phyloP scores from a whole-genome alignment of 208 protist genomes.

The Leptomonas seymouri region DNA sequence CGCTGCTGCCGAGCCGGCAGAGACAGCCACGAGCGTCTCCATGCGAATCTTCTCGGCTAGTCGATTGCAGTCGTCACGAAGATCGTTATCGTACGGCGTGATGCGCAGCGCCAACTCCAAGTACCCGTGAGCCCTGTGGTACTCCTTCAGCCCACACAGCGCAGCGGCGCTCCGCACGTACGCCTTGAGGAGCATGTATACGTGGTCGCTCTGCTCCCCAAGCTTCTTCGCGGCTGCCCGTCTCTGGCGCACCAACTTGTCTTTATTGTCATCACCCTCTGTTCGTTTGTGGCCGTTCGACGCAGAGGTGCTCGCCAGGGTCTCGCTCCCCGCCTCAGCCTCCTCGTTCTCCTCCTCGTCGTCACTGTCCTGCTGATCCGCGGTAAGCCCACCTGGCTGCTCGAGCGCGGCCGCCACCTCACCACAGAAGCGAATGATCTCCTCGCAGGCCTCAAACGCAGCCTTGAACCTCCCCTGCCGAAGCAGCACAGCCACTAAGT shows the following conservation, averaged over 20 bases:
- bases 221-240: conserved; percentile 67
- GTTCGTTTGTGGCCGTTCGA: neutral
- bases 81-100: conserved; percentile 93
- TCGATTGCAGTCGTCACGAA: conserved; percentile 86
- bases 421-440: conserved; percentile 71
- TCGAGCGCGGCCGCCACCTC: conserved; percentile 87
- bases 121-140: conserved; percentile 66
- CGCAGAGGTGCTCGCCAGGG: neutral
- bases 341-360: conserved; percentile 78
- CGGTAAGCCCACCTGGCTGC: conserved; percentile 58
- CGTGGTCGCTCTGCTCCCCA: conserved; percentile 76
- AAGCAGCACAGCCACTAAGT: conserved; percentile 76
- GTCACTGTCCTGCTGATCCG: conserved; percentile 66
- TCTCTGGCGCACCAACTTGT: conserved; percentile 41
- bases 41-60: conserved; percentile 90
- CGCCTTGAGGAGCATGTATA: conserved; percentile 92
- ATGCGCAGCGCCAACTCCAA: conserved; percentile 88
- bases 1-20: conserved; percentile 24
- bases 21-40: conserved; percentile 82
- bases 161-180: conserved; percentile 87
- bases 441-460: conserved; percentile 67
- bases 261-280: conserved; percentile 22
- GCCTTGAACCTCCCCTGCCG: conserved; percentile 69
- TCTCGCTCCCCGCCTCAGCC: neutral
- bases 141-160: conserved; percentile 82